Percentiles rank a stretch among this genome's conserved stretches.
Conservation (phyloP, 179 eudicot species). For the Camellia oleifera region DNA sequence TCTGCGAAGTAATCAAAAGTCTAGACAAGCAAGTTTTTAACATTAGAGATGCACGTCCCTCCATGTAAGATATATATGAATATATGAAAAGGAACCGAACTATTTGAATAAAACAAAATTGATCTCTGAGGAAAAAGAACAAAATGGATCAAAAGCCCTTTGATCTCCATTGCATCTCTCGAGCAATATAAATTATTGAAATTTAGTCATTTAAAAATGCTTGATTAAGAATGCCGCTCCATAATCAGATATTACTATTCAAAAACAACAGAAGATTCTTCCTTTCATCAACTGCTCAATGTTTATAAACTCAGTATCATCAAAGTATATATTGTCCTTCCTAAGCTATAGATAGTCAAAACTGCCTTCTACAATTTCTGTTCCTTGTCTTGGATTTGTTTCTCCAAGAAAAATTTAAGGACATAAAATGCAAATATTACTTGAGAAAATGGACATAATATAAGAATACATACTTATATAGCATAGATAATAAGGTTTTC, state of each 20-base stretch:
- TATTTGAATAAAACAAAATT: background rate
- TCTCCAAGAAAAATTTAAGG: slow-evolving; percentile 9
- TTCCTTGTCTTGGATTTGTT: slow-evolving; percentile 25
- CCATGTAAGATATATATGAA: no score
- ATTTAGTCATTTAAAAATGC: background rate
- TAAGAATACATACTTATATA: no score
- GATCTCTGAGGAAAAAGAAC: background rate
- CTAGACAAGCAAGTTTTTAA: background rate
- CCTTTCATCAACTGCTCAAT: slow-evolving; percentile 67
- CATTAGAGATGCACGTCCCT: no score
- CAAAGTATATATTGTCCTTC: slow-evolving; percentile 23
- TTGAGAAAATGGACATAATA: no score
- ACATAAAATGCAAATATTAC: no score
- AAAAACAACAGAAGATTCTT: slow-evolving; percentile 19
- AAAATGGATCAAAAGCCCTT: background rate
- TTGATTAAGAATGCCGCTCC: background rate
- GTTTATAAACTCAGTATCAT: slow-evolving; percentile 35
- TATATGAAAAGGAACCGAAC: background rate
- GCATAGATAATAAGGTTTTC: no score
- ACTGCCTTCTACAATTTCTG: slow-evolving; percentile 24
- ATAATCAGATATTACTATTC: background rate
- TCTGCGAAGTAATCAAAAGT: slow-evolving; percentile 35
- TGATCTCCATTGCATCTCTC: background rate
- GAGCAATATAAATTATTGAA: background rate
- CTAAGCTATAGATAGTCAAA: slow-evolving; percentile 19